Conservation (phyloP, 139 green algal genomes). For the Haematococcus sp. region DNA sequence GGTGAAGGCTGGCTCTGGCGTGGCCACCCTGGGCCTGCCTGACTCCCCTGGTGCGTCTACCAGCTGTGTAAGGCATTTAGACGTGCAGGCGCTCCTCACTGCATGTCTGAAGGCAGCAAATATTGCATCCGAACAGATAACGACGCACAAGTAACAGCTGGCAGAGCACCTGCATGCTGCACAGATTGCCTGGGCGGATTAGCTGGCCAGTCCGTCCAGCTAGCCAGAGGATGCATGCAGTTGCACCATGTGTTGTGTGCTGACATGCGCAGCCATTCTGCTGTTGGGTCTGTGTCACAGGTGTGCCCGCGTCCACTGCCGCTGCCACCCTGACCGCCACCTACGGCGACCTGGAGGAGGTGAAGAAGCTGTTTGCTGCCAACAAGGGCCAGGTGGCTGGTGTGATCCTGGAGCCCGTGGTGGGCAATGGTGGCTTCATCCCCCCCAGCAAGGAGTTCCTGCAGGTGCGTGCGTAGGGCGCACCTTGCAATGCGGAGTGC, state of each 20-base stretch:
- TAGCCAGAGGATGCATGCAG: no score
- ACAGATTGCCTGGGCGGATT: no score
- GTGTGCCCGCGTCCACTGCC: conserved; percentile 48
- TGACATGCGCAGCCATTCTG: not conserved
- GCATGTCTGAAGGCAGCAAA: no score
- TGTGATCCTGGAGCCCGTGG: conserved; percentile 95
- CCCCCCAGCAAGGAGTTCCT: conserved; percentile 90
- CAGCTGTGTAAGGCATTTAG: no score
- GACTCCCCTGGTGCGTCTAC: conserved; percentile 81
- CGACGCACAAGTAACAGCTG: no score
- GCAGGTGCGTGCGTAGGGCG: conserved; percentile 37
- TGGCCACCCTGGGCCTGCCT: conserved; percentile 95
- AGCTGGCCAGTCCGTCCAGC: no score
- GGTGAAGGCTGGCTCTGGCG: conserved; percentile 92
- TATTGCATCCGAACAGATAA: no score
- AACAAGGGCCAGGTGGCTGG: conserved; percentile 95
- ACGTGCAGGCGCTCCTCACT: no score
- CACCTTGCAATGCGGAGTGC: not conserved
- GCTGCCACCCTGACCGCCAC: conserved; percentile 62
- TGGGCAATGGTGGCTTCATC: conserved; percentile 98
- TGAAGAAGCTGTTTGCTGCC: conserved; percentile 79
- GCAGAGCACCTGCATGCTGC: no score
- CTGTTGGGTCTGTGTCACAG: conserved; percentile 7
- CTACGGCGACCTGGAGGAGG: conserved; percentile 76
- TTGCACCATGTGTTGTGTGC: not conserved